Percentiles rank a stretch among this genome's conserved stretches.
Evolutionary conservation across 192 early-diverging fungal genomes (phyloP).

Genomic region (Backusella psychrophila): DNA sequence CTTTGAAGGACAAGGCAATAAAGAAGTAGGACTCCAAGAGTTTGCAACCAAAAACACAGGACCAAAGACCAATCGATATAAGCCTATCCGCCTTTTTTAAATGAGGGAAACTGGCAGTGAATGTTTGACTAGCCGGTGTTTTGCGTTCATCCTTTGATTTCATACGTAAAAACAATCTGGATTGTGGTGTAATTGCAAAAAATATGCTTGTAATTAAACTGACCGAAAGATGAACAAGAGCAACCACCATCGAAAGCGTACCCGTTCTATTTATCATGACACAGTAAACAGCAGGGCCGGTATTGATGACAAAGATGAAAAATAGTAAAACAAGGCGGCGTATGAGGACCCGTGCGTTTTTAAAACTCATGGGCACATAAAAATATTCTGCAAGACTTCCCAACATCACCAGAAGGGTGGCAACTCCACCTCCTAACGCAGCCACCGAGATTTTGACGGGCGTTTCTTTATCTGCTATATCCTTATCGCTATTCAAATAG

Average conservation of each 20-base stretch:
- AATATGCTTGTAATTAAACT: constrained; percentile 64
- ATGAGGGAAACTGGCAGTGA: constrained; percentile 73
- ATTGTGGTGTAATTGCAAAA: constrained; percentile 65
- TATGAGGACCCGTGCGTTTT: constrained; percentile 49
- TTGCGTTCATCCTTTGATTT: constrained; percentile 38
- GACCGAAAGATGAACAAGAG: constrained; percentile 66
- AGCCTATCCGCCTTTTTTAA: constrained; percentile 63
- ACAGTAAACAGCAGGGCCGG: constrained; percentile 64
- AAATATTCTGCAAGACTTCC: constrained; percentile 68
- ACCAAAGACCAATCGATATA: constrained; percentile 72
- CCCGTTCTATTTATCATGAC: constrained; percentile 44
- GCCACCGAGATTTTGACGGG: constrained; percentile 58
- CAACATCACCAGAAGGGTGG: constrained; percentile 63
- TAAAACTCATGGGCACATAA: constrained; percentile 67
- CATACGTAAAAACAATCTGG: constrained; percentile 50
- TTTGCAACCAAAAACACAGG: constrained; percentile 73
- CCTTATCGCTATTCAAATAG: constrained; percentile 44
- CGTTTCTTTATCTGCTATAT: constrained; percentile 35
- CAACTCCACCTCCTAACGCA: constrained; percentile 67
- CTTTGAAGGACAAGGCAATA: constrained; percentile 76
- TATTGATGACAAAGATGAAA: constrained; percentile 61
- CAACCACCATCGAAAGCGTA: constrained; percentile 53
- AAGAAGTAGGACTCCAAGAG: constrained; percentile 83
- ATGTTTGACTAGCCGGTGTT: constrained; percentile 53
- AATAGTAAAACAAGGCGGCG: constrained; percentile 55